These are phyloP conservation scores for Syzygium syzygioides DNA, from an alignment of 441 rosid species.

Conservation along the genomic window DNA sequence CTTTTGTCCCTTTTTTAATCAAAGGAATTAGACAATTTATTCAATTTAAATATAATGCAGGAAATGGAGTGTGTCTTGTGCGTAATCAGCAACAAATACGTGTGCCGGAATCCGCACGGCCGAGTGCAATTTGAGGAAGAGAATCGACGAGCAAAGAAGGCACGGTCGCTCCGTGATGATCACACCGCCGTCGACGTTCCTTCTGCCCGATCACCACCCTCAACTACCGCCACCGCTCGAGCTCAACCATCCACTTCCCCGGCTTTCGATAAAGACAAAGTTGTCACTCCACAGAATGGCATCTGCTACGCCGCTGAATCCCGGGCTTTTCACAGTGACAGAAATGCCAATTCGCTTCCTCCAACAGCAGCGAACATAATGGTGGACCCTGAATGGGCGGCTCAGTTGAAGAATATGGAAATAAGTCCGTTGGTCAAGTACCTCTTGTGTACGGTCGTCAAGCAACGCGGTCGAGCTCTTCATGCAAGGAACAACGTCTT, in stretches of 20 bases:
- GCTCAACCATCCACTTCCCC: not conserved
- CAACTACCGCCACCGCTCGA: not conserved
- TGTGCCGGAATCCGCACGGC: too few relatives aligned
- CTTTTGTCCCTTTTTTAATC: not conserved
- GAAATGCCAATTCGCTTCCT: not conserved
- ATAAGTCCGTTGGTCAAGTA: not conserved
- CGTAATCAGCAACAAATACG: too few relatives aligned
- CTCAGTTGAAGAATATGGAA: not conserved
- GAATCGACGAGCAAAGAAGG: not conserved
- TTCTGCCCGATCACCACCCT: not conserved
- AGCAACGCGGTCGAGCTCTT: not conserved
- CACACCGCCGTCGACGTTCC: not conserved
- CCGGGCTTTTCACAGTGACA: too few relatives aligned
- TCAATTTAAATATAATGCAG: too few relatives aligned
- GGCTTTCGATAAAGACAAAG: not conserved
- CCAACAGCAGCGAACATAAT: not conserved
- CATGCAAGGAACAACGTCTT: not conserved
- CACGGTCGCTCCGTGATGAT: not conserved
- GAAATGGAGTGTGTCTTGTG: too few relatives aligned
- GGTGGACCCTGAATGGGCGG: not conserved
- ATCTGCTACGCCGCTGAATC: too few relatives aligned
- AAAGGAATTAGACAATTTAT: not conserved
- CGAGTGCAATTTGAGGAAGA: not conserved
- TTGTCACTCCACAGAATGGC: not conserved
- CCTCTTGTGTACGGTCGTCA: not conserved